These are phyloP conservation scores for Alloascoidea africana DNA, from an alignment of 805 yeast genomes.

Conservation along the genomic window DNA sequence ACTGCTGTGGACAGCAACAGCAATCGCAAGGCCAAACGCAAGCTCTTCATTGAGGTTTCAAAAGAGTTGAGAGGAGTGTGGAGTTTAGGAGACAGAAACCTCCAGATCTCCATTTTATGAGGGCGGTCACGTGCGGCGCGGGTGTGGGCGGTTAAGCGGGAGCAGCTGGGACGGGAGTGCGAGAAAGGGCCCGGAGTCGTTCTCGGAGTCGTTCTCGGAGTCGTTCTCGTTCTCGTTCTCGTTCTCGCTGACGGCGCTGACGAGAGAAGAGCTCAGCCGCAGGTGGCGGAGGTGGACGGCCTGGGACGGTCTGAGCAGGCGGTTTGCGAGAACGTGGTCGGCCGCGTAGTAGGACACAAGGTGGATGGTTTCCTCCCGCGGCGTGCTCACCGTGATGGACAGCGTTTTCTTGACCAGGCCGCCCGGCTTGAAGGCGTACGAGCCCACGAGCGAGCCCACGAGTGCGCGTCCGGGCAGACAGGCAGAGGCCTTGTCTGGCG, in stretches of 20 bases:
- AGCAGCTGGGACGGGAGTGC: no score
- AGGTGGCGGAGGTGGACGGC: conserved; percentile 32
- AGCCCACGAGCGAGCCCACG: conserved; percentile 41
- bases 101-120: no score
- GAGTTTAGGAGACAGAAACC: no score
- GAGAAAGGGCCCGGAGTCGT: no score
- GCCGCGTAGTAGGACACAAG: conserved; percentile 68
- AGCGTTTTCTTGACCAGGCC: conserved; percentile 80
- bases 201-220: no score
- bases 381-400: conserved; percentile 35
- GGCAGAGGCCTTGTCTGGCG: neutral
- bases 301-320: conserved; percentile 41
- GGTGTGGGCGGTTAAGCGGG: no score
- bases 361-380: conserved; percentile 38
- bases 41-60: no score
- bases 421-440: conserved; percentile 48
- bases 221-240: no score
- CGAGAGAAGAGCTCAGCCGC: conserved; percentile 28
- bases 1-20: no score
- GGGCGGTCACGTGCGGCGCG: no score
- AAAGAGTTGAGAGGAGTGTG: no score
- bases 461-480: conserved; percentile 23
- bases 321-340: conserved; percentile 50
- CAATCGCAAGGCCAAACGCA: no score
- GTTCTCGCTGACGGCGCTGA: conserved; percentile 41